Conservation (phyloP, 2,329 filamentous ascomycete genomes). For the Madurella mycetomatis region DNA sequence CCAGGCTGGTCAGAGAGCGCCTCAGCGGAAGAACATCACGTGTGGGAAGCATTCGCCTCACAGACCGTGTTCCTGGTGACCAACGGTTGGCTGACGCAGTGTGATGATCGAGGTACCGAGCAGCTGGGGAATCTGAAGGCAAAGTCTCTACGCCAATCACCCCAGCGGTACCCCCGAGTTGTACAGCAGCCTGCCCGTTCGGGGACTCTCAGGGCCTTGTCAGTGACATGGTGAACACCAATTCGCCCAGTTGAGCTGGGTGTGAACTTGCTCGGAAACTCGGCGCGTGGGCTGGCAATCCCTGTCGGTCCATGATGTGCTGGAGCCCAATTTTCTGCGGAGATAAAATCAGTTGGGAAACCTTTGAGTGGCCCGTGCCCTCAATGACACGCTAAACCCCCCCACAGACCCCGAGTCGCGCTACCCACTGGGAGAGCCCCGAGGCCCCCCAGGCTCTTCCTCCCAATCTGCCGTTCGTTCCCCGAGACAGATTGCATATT, state of each 20-base stretch:
- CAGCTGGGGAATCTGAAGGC: not conserved
- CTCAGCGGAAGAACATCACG: too few relatives aligned
- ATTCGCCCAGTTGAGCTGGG: conserved; percentile 14
- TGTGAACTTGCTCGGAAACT: conserved; percentile 13
- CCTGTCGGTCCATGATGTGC: conserved; percentile 15
- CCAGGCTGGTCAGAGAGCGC: too few relatives aligned
- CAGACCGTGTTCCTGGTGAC: not conserved
- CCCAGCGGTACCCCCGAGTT: not conserved
- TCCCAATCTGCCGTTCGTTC: conserved; percentile 20
- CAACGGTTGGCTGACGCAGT: not conserved
- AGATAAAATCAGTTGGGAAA: not conserved
- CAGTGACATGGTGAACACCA: not conserved
- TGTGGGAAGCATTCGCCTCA: too few relatives aligned
- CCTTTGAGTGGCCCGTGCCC: conserved; percentile 15
- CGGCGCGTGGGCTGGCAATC: conserved; percentile 14
- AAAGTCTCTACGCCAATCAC: too few relatives aligned
- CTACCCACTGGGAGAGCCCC: conserved; percentile 8
- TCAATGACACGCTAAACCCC: conserved; percentile 13
- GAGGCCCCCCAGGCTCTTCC: conserved; percentile 18
- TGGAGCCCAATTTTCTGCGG: conserved; percentile 9
- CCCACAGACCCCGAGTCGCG: conserved; percentile 19
- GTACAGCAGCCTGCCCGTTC: not conserved
- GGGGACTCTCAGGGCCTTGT: too few relatives aligned
- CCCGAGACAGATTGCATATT: conserved; percentile 22
- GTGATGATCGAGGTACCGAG: not conserved